These are phyloP conservation scores for Diplocarpon rosae DNA, from an alignment of 2,329 filamentous ascomycete species.

Conservation along the genomic window DNA sequence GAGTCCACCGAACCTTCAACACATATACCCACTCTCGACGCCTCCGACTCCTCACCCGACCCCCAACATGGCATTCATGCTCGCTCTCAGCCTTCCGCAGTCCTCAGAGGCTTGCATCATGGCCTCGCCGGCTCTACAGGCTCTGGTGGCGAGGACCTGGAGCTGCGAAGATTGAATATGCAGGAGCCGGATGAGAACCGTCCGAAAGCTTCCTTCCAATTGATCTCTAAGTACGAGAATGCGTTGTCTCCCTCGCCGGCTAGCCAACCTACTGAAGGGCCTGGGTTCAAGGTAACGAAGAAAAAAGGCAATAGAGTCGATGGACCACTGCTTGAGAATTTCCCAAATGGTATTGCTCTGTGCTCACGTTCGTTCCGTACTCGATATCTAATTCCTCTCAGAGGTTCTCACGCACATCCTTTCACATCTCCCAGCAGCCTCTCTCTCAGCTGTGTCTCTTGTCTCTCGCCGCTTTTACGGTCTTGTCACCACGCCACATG, in stretches of 20 bases:
- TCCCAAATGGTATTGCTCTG: slow-evolving; percentile 64
- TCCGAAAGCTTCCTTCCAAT: slow-evolving; percentile 29
- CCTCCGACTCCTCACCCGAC: slow-evolving; percentile 26
- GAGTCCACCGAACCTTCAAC: slow-evolving; percentile 39
- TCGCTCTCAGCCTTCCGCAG: slow-evolving; percentile 31
- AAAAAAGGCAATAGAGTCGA: slow-evolving; percentile 26
- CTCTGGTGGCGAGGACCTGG: slow-evolving; percentile 11
- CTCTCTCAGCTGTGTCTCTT: slow-evolving; percentile 69
- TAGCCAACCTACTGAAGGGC: slow-evolving; percentile 31
- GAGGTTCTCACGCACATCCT: slow-evolving; percentile 88
- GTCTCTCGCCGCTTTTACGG: slow-evolving; percentile 82
- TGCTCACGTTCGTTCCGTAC: slow-evolving; percentile 8
- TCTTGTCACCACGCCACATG: slow-evolving; percentile 81
- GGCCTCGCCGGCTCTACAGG: neutral
- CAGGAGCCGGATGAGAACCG: slow-evolving; percentile 22
- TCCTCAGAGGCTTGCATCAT: slow-evolving; percentile 23
- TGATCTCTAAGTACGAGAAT: slow-evolving; percentile 51
- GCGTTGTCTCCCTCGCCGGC: slow-evolving; percentile 38
- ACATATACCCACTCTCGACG: slow-evolving; percentile 30
- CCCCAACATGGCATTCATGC: slow-evolving; percentile 48
- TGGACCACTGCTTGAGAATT: slow-evolving; percentile 32
- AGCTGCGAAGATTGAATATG: slow-evolving; percentile 42
- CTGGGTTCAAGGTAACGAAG: slow-evolving; percentile 46
- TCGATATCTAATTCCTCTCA: slow-evolving; percentile 31
- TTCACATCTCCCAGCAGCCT: slow-evolving; percentile 78